Evolutionary conservation across 352 stramenopile species (phyloP).

Genomic region (Pythium sp.): DNA sequence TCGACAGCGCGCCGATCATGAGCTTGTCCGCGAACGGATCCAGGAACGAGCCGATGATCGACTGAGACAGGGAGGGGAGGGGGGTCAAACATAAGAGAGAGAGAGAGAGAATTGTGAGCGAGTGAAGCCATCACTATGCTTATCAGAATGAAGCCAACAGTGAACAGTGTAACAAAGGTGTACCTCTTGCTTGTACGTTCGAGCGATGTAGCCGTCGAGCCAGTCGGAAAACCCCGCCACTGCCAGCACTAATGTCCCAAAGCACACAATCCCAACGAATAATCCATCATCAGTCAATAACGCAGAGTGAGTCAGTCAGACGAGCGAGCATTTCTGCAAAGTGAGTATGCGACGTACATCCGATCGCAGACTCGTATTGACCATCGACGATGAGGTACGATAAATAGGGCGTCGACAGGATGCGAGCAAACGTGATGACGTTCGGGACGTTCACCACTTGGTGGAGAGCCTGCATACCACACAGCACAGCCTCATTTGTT

Average conservation of each 20-base stretch:
- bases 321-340: background rate
- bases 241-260: conserved; percentile 45
- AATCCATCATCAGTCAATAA: background rate
- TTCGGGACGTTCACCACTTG: conserved; percentile 81
- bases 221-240: conserved; percentile 74
- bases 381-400: conserved; percentile 70
- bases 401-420: conserved; percentile 75
- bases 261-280: background rate
- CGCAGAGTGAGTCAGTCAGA: background rate
- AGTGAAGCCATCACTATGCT: background rate
- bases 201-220: conserved; percentile 80
- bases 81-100: background rate
- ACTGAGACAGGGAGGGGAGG: conserved; percentile 21
- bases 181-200: conserved; percentile 69
- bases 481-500: background rate
- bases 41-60: conserved; percentile 78
- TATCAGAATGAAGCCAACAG: background rate
- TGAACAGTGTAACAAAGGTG: background rate
- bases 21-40: conserved; percentile 84
- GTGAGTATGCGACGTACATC: conserved; percentile 33
- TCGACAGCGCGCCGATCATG: conserved; percentile 67
- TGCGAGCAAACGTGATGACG: conserved; percentile 73
- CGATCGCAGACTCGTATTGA: conserved; percentile 62
- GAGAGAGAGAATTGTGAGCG: background rate
- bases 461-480: conserved; percentile 40